phyloP scores from a whole-genome alignment of 495 filamentous ascomycete genomes.

The Echria macrotheca region DNA sequence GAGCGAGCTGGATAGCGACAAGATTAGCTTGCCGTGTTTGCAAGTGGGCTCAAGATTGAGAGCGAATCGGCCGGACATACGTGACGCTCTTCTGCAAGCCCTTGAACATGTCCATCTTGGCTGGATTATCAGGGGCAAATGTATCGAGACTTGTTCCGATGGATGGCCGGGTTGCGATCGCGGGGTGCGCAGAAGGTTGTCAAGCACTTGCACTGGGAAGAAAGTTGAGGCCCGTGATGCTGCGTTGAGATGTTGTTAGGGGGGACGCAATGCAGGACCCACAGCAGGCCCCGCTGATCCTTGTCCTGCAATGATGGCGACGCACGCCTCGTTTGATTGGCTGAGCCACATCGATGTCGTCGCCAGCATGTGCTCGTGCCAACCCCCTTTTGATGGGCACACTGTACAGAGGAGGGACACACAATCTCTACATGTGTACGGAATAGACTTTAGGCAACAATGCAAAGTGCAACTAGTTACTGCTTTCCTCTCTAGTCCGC shows the following conservation, averaged over 20 bases:
- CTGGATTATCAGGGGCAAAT: background rate
- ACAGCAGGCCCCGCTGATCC: conserved; percentile 12
- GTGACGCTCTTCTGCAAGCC: conserved; percentile 31
- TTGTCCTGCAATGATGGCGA: conserved; percentile 3
- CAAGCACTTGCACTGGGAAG: background rate
- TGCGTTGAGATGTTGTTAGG: conserved; percentile 2
- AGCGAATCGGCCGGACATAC: conserved; percentile 12
- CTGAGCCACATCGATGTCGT: background rate
- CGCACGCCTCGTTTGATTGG: background rate
- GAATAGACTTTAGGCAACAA: background rate
- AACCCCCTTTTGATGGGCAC: background rate
- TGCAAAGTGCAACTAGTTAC: background rate
- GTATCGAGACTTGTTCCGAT: conserved; percentile 1
- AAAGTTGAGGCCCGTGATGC: conserved; percentile 3
- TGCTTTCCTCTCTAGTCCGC: too few species aligned
- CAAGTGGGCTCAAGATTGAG: background rate
- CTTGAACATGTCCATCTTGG: conserved; percentile 32
- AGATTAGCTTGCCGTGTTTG: conserved; percentile 17
- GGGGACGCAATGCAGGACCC: conserved; percentile 6
- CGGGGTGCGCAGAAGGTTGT: too few species aligned
- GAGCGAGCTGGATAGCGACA: conserved; percentile 31
- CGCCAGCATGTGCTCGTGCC: background rate
- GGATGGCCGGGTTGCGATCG: background rate
- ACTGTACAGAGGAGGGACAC: too few species aligned
- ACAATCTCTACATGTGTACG: background rate